A percentile compares a stretch with the other conserved stretches of the same genome.
phyloP scores from a whole-genome alignment of 768 basidiomycete genomes.

The Pholiota microspora region DNA sequence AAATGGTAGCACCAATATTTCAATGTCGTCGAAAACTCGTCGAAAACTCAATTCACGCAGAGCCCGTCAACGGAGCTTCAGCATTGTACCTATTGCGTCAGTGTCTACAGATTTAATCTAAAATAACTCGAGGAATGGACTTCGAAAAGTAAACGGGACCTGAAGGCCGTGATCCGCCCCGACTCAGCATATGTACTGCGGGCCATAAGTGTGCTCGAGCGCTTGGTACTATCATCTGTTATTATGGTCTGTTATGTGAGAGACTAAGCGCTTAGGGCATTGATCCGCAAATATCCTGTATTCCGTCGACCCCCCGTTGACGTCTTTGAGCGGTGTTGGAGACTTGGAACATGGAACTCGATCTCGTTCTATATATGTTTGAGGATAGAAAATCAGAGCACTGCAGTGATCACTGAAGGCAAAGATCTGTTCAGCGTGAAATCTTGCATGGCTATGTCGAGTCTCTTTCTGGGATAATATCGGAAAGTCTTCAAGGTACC shows the following conservation, averaged over 20 bases:
- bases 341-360: background rate
- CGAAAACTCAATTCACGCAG: too few relatives aligned
- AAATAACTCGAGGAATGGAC: background rate
- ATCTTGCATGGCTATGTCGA: background rate
- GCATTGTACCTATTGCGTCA: background rate
- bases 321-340: background rate
- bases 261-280: too few relatives aligned
- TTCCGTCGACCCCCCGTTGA: background rate
- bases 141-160: background rate
- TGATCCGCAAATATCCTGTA: conserved; percentile 1
- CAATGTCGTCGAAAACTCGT: too few relatives aligned
- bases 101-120: background rate
- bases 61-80: too few relatives aligned
- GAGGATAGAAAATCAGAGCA: too few relatives aligned
- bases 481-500: background rate
- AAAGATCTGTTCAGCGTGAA: background rate
- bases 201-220: background rate
- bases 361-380: background rate
- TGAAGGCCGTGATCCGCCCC: conserved; percentile 9
- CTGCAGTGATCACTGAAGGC: too few relatives aligned
- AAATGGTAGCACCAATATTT: too few relatives aligned
- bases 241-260: too few relatives aligned
- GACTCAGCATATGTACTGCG: background rate
- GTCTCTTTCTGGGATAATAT: too few relatives aligned
- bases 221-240: too few relatives aligned